Percentiles rank a stretch among this genome's conserved stretches.
Evolutionary conservation across 495 filamentous ascomycete species (phyloP).

Genomic region (Penicillium salamii): DNA sequence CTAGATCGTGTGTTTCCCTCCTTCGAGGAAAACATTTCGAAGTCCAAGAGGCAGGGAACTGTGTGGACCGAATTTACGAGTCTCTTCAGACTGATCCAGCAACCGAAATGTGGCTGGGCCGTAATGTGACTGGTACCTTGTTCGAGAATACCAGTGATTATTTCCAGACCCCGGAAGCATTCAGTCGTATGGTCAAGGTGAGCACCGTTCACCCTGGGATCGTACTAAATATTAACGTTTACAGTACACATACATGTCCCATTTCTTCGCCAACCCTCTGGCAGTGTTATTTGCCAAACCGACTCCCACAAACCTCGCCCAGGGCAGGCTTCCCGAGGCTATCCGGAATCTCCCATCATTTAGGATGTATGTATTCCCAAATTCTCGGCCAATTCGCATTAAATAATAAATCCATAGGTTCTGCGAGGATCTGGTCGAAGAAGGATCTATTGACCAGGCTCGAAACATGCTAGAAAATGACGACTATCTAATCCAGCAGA

Average conservation of each 20-base stretch:
- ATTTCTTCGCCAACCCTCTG: conserved; percentile 91
- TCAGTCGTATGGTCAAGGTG: conserved; percentile 79
- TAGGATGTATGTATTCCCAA: conserved; percentile 44
- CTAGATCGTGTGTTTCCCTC: conserved; percentile 66
- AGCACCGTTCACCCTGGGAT: conserved; percentile 1
- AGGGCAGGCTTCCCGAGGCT: conserved; percentile 66
- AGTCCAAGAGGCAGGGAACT: conserved; percentile 70
- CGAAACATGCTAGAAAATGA: conserved; percentile 53
- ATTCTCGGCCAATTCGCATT: not conserved
- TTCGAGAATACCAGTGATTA: conserved; percentile 80
- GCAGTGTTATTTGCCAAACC: conserved; percentile 57
- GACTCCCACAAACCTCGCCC: conserved; percentile 22
- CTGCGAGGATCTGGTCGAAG: conserved; percentile 45
- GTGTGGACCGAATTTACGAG: conserved; percentile 77
- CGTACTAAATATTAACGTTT: conserved; percentile 6
- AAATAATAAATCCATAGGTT: conserved; percentile 29
- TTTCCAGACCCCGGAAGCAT: conserved; percentile 80
- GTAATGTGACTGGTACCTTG: conserved; percentile 56
- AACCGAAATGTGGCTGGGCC: conserved; percentile 64
- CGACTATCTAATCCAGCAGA: conserved; percentile 36
- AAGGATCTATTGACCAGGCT: conserved; percentile 36
- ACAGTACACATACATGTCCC: conserved; percentile 91
- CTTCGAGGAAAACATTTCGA: conserved; percentile 81
- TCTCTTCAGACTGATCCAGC: conserved; percentile 55
- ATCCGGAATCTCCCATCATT: conserved; percentile 81